Evolutionary conservation across 805 yeast species (phyloP), one percentile per base, ranked within the genome.

Genomic region (Candida ortonii): DNA sequence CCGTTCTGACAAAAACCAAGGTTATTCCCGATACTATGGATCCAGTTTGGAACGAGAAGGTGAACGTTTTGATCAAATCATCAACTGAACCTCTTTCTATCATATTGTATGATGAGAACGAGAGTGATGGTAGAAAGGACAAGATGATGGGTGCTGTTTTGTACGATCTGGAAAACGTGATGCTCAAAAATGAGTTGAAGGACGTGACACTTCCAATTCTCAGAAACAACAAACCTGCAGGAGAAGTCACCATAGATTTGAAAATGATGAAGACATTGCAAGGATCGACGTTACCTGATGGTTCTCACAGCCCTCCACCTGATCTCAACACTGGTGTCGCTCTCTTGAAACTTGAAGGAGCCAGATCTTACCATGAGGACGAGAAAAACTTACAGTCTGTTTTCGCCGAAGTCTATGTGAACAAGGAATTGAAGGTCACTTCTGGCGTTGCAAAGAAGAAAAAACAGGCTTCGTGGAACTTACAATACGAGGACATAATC

Each of bases 271-370:
- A 95, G 25, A 80, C 93, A 10, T 63, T 87, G 41, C 68, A 76
- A 62, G 68, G 76, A 38, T 59, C 68, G 47, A 64, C 74, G 42
- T 70, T 73, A 38, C 80, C 85, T 3, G 96, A 87, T 59, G 96
- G 96, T 32, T 80, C 89, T 3, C 68, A 73, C 34, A 80, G 78
- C 46, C 87, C 94, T 30, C 84, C 94, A 28, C 96, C 96, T 28
- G 96, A 87, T 46, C 75, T 86, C 57, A 90, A 90, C 63, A 87
- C 97, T 11, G 99, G 99, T 71, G 80, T 94, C 49, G 77, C 82
- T 14, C 71, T 79, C 50, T 64, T 90, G 47, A 82, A 79, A 40
- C 61, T 85, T 30, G 54, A 66, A 19, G 84, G 78, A 47, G 81
- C 84, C 16, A 76, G 86, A 62, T 75, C 68, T 37, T 67, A 69